phyloP scores from a whole-genome alignment of 2,329 filamentous ascomycete species.

The Ascochyta pisi region DNA sequence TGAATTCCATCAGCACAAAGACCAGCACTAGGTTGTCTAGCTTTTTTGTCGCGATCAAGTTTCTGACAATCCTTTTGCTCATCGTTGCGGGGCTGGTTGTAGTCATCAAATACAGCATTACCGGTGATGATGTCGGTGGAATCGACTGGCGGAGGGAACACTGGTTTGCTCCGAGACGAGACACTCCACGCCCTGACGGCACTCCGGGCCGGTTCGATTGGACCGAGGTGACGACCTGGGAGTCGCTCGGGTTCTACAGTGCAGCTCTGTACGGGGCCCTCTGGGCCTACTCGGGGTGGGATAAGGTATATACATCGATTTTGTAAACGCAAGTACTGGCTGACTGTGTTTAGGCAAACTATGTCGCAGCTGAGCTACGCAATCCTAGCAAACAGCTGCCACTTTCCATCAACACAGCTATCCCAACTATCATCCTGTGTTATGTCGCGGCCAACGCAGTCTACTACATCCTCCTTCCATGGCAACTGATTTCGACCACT shows the following conservation, averaged over 20 bases:
- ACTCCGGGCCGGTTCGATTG: constrained; percentile 38
- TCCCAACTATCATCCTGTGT: constrained; percentile 66
- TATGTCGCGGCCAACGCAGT: constrained; percentile 67
- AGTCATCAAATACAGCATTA: constrained; percentile 34
- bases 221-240: constrained; percentile 59
- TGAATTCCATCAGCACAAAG: constrained; percentile 55
- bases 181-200: constrained; percentile 39
- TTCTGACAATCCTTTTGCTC: constrained; percentile 43
- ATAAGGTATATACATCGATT: constrained; percentile 38
- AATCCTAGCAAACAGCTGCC: constrained; percentile 57
- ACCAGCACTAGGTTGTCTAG: constrained; percentile 49
- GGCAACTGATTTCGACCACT: constrained; percentile 64
- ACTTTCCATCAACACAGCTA: constrained; percentile 67
- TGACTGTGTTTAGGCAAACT: constrained; percentile 40
- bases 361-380: constrained; percentile 47
- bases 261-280: constrained; percentile 57
- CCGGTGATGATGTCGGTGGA: constrained; percentile 41
- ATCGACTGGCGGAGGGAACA: constrained; percentile 42
- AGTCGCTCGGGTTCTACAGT: constrained; percentile 67
- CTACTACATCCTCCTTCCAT: constrained; percentile 69
- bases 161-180: constrained; percentile 41
- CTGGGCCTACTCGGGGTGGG: constrained; percentile 49
- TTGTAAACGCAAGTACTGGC: constrained; percentile 19
- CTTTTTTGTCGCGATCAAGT: constrained; percentile 50
- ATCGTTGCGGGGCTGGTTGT: constrained; percentile 47